A percentile compares a stretch with the other conserved stretches of the same genome.
phyloP scores from a whole-genome alignment of 345 rosid species.

The Ceriops decandra region DNA sequence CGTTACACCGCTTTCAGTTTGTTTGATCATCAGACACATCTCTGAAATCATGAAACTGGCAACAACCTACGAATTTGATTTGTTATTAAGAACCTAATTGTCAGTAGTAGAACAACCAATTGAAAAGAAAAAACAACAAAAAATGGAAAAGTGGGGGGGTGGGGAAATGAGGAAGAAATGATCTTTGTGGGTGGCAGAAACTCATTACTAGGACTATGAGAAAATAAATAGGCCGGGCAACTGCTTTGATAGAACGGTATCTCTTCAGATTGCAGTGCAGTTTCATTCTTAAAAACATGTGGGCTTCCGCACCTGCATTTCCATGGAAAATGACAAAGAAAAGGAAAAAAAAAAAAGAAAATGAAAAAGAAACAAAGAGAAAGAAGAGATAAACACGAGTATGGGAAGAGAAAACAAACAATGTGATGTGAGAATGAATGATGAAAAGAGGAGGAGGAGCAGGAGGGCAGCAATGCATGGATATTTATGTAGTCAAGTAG shows the following conservation, averaged over 20 bases:
- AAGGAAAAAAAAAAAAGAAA: no score
- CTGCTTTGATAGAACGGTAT: slow-evolving; percentile 13
- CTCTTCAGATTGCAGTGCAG: slow-evolving; percentile 18
- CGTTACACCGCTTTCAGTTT: slow-evolving; percentile 9
- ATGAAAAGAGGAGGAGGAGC: no score
- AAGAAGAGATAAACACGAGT: no score
- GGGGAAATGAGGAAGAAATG: neutral
- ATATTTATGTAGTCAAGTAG: no score
- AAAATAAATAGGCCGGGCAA: slow-evolving; percentile 21
- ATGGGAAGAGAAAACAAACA: no score
- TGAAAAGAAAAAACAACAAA: neutral
- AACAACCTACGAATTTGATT: slow-evolving; percentile 21
- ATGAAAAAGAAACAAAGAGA: no score
- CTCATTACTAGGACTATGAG: slow-evolving; percentile 19
- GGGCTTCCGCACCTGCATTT: no score
- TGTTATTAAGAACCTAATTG: neutral
- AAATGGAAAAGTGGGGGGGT: neutral
- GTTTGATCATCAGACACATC: slow-evolving; percentile 14
- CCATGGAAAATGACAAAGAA: no score
- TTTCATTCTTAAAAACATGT: slow-evolving; percentile 12
- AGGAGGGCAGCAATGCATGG: no score
- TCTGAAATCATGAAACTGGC: slow-evolving; percentile 15
- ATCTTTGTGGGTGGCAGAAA: neutral
- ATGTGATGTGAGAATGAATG: no score
- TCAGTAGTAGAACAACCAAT: neutral